Evolutionary conservation across 768 basidiomycete genomes (phyloP).

Genomic region (Lentinula boryana): DNA sequence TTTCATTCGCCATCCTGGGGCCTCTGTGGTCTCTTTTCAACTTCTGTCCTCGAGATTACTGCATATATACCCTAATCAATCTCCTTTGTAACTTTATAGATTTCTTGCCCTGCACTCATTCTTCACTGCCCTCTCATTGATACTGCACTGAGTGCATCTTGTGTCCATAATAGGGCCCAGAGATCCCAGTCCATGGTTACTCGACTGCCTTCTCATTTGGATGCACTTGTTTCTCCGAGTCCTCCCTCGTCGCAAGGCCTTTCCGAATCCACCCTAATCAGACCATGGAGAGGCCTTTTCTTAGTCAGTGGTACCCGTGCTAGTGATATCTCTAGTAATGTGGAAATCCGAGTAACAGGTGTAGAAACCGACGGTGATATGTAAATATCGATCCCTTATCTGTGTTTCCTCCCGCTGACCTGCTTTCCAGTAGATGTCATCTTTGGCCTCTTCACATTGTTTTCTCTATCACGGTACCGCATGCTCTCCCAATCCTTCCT

Average conservation of each 20-base stretch:
- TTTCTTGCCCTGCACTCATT: neutral
- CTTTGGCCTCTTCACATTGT: slow-evolving; percentile 44
- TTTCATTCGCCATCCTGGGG: neutral
- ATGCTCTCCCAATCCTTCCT: slow-evolving; percentile 31
- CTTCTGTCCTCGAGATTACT: neutral
- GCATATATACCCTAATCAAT: slow-evolving; percentile 1
- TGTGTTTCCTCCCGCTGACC: neutral
- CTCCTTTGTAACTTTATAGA: neutral
- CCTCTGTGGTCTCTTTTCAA: neutral
- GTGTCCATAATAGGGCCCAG: neutral
- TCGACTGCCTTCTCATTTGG: slow-evolving; percentile 57
- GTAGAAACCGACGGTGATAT: slow-evolving; percentile 67
- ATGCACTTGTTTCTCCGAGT: slow-evolving; percentile 46
- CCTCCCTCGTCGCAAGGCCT: slow-evolving; percentile 18
- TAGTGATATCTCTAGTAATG: slow-evolving; percentile 40
- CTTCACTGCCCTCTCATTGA: neutral
- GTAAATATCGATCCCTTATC: slow-evolving; percentile 32
- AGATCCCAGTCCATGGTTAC: slow-evolving; percentile 38
- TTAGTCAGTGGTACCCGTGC: slow-evolving; percentile 42
- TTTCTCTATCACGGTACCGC: slow-evolving; percentile 36
- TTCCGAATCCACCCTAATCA: slow-evolving; percentile 12
- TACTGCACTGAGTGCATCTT: neutral
- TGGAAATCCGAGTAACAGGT: slow-evolving; percentile 53
- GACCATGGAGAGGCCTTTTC: slow-evolving; percentile 56
- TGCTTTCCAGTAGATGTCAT: slow-evolving; percentile 35